A percentile compares a stretch with the other conserved stretches of the same genome.
phyloP scores from a whole-genome alignment of 176 grass and related monocot genomes.

The Cenchrus purpureus region DNA sequence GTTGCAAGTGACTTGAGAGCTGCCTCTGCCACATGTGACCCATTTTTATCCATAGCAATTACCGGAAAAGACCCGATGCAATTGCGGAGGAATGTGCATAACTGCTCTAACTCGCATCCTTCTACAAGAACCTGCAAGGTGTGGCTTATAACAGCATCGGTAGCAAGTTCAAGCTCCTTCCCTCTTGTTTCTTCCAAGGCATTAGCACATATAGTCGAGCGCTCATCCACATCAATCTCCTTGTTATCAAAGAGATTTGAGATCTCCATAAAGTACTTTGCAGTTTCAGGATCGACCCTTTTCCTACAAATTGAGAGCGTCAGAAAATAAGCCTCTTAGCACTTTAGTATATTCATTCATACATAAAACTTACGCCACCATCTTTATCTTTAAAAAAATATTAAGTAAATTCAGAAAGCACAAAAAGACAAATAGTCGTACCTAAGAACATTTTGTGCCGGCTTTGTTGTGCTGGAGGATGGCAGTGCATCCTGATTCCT shows the following conservation, averaged over 20 bases:
- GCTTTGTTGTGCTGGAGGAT: constrained; percentile 31
- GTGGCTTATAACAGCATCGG: constrained; percentile 74
- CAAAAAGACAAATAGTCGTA: background rate
- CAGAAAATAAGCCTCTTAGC: constrained; percentile 24
- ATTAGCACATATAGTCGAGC: constrained; percentile 74
- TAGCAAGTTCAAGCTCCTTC: constrained; percentile 87
- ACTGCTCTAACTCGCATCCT: constrained; percentile 77
- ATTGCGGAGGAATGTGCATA: constrained; percentile 76
- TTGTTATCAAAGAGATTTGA: constrained; percentile 78
- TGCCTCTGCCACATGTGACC: constrained; percentile 80
- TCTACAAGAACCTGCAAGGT: constrained; percentile 79
- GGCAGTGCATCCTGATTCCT: constrained; percentile 27
- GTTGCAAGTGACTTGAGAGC: constrained; percentile 71
- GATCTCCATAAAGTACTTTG: constrained; percentile 87
- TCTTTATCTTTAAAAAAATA: background rate
- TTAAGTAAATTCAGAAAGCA: background rate
- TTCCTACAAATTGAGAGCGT: constrained; percentile 53
- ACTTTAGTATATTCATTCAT: constrained; percentile 1
- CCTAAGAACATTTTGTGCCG: constrained; percentile 51
- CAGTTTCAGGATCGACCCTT: constrained; percentile 88
- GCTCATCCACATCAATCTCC: constrained; percentile 76
- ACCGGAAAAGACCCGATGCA: constrained; percentile 53
- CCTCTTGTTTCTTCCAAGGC: constrained; percentile 90
- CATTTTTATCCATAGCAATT: constrained; percentile 79
- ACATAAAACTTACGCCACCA: background rate